Conservation (phyloP, 768 basidiomycete species). For the Podaxis mareebaensis region DNA sequence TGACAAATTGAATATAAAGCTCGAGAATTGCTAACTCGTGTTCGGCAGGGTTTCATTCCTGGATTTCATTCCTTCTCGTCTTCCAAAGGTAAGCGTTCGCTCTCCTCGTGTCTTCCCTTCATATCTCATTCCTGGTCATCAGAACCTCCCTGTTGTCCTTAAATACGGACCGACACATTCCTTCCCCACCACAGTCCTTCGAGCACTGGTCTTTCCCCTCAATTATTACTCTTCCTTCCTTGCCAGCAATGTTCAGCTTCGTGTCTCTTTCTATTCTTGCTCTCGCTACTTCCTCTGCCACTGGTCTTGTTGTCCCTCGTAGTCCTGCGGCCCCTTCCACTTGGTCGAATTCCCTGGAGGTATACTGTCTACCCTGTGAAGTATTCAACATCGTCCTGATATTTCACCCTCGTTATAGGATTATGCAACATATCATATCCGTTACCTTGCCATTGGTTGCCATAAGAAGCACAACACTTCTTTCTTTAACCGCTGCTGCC, state of each 20-base stretch:
- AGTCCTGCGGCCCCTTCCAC: conserved; percentile 35
- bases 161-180: conserved; percentile 28
- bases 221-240: neutral
- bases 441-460: conserved; percentile 62
- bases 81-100: conserved; percentile 11
- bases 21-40: conserved; percentile 15
- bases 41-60: conserved; percentile 6
- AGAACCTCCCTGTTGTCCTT: conserved; percentile 22
- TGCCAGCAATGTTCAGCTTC: conserved; percentile 38
- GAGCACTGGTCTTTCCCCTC: conserved; percentile 1
- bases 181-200: conserved; percentile 30
- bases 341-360: conserved; percentile 52
- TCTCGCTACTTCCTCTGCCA: conserved; percentile 40
- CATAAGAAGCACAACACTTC: conserved; percentile 44
- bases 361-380: conserved; percentile 18
- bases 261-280: conserved; percentile 43
- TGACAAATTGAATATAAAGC: conserved; percentile 7
- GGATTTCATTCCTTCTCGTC: conserved; percentile 13
- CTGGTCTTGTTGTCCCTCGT: conserved; percentile 42
- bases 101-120: conserved; percentile 24
- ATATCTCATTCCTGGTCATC: conserved; percentile 28
- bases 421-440: conserved; percentile 57
- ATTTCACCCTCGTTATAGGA: conserved; percentile 30
- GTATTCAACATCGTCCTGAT: conserved; percentile 9
- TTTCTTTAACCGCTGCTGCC: conserved; percentile 74